Percentiles rank a stretch among this genome's conserved stretches.
Evolutionary conservation across 495 filamentous ascomycete species (phyloP).

Genomic region (Xylaria venustula): DNA sequence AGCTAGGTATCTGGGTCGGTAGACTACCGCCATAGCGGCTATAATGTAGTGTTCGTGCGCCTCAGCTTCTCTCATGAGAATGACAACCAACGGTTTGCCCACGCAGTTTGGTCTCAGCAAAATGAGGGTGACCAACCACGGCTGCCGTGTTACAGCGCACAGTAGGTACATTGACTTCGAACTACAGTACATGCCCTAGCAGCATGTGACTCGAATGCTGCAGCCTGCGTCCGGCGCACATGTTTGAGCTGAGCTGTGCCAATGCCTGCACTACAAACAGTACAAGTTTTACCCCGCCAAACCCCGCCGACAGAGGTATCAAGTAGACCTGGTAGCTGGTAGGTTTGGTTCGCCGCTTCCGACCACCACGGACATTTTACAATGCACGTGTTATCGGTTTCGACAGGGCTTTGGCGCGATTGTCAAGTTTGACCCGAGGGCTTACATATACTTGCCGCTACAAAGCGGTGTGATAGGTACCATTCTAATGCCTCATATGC

Average conservation of each 20-base stretch:
- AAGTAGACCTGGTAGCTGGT: too few relatives aligned
- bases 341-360: not conserved
- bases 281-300: conserved; percentile 7
- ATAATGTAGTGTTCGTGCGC: too few relatives aligned
- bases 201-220: not conserved
- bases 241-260: not conserved
- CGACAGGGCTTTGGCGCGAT: conserved; percentile 9
- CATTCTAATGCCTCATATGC: too few relatives aligned
- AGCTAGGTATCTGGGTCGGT: too few relatives aligned
- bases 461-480: conserved; percentile 15
- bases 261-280: not conserved
- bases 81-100: not conserved
- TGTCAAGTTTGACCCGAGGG: not conserved
- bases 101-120: not conserved
- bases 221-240: not conserved
- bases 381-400: conserved; percentile 4
- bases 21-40: too few relatives aligned
- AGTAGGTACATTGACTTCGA: not conserved
- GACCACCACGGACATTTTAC: conserved; percentile 7
- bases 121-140: too few relatives aligned
- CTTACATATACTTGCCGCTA: not conserved
- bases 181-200: not conserved
- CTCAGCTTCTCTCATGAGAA: too few relatives aligned
- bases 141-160: not conserved
- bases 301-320: conserved; percentile 11